Percentiles rank a stretch among this genome's conserved stretches.
phyloP scores from a whole-genome alignment of 768 basidiomycete genomes.

The Amylocystis lapponica region DNA sequence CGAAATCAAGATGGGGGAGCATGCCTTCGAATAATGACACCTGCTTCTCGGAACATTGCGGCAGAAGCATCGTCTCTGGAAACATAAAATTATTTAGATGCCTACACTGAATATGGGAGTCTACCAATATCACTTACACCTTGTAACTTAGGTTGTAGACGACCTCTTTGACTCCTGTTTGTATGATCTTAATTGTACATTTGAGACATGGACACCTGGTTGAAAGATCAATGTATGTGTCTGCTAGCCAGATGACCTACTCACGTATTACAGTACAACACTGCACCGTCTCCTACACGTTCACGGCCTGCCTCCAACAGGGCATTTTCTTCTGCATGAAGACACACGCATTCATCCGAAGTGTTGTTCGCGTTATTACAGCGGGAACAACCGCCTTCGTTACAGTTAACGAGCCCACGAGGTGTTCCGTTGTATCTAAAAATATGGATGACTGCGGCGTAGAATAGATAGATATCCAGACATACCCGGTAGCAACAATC shows the following conservation, averaged over 20 bases:
- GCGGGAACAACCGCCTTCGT: slow-evolving; percentile 81
- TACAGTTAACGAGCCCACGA: slow-evolving; percentile 83
- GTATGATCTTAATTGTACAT: slow-evolving; percentile 96
- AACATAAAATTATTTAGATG: background rate
- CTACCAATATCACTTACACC: slow-evolving; percentile 55
- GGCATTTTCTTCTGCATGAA: slow-evolving; percentile 98
- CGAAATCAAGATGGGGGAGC: slow-evolving; percentile 34
- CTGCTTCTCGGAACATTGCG: slow-evolving; percentile 69
- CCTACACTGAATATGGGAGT: background rate
- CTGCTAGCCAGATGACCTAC: slow-evolving; percentile 28
- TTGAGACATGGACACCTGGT: slow-evolving; percentile 93
- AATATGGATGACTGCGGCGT: slow-evolving; percentile 1
- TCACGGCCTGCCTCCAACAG: slow-evolving; percentile 91
- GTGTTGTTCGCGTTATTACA: slow-evolving; percentile 61
- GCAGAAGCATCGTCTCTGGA: slow-evolving; percentile 79
- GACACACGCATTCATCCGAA: slow-evolving; percentile 79
- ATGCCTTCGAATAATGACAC: slow-evolving; percentile 73
- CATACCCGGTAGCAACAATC: slow-evolving; percentile 73
- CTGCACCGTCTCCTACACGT: slow-evolving; percentile 72
- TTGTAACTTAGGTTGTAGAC: slow-evolving; percentile 95
- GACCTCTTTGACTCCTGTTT: slow-evolving; percentile 86
- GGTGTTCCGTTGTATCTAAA: slow-evolving; percentile 93
- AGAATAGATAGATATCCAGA: background rate
- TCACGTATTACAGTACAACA: slow-evolving; percentile 98
- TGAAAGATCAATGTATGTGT: too few species aligned